phyloP scores from a whole-genome alignment of 1,139 yeast genomes.

The Sugiyamaella novakii region DNA sequence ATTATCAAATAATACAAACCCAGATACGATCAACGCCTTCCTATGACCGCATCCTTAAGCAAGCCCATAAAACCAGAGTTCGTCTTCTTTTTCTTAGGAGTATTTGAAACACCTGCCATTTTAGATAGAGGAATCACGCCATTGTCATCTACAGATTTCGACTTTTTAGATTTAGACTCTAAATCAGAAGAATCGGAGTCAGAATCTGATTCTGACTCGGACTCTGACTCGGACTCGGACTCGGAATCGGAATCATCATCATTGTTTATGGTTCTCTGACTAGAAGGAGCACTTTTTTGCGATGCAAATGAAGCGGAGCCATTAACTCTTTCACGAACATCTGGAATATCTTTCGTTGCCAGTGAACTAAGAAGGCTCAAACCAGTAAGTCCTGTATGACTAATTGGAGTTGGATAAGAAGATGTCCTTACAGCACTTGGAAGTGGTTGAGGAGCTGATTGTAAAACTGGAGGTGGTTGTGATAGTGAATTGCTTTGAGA shows the following conservation, averaged over 20 bases:
- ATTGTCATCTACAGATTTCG: constrained; percentile 13
- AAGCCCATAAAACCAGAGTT: too few relatives aligned
- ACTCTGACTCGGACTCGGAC: constrained; percentile 48
- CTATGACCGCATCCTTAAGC: constrained; percentile 43
- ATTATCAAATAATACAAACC: background rate
- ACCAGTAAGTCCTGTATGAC: constrained; percentile 9
- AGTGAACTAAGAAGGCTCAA: constrained; percentile 22
- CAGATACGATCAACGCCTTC: background rate
- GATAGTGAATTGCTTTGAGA: background rate
- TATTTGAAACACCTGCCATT: constrained; percentile 12
- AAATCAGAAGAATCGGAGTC: constrained; percentile 22
- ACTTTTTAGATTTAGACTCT: constrained; percentile 19
- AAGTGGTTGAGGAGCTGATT: background rate
- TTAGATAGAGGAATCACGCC: constrained; percentile 21
- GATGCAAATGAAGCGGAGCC: constrained; percentile 33
- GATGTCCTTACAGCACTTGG: constrained; percentile 5
- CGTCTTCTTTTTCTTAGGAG: constrained; percentile 24
- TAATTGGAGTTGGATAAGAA: background rate
- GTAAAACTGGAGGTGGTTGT: background rate
- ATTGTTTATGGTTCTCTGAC: constrained; percentile 45
- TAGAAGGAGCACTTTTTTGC: constrained; percentile 31
- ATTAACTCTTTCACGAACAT: constrained; percentile 20
- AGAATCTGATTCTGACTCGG: constrained; percentile 23
- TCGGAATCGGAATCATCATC: constrained; percentile 57
- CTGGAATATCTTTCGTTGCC: constrained; percentile 21